Percentiles rank a stretch among this genome's conserved stretches.
Conservation (phyloP, 179 eudicot species). For the Silene noctiflora region DNA sequence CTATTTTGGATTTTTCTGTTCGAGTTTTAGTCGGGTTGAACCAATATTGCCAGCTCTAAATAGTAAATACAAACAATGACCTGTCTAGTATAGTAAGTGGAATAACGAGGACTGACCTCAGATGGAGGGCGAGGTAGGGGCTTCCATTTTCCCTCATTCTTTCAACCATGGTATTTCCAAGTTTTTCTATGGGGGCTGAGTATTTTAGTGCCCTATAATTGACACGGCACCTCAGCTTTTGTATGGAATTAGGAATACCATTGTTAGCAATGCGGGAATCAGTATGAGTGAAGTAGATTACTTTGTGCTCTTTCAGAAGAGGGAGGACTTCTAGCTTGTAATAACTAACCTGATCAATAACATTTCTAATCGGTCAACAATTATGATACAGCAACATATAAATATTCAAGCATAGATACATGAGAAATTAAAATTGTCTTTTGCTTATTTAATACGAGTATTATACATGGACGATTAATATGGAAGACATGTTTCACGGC, state of each 20-base stretch:
- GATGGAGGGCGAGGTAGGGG: constrained; percentile 92
- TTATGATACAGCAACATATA: neutral
- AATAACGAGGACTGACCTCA: constrained; percentile 45
- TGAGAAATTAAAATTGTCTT: neutral
- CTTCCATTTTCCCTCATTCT: constrained; percentile 73
- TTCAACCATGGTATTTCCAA: constrained; percentile 68
- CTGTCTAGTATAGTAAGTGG: neutral
- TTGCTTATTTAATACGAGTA: neutral
- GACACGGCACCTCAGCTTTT: constrained; percentile 89
- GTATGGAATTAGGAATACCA: constrained; percentile 63
- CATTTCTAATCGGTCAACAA: constrained; percentile 11
- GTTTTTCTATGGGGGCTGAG: constrained; percentile 78
- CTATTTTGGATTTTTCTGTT: neutral
- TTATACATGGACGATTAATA: neutral
- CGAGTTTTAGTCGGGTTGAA: neutral
- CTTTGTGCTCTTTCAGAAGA: constrained; percentile 89
- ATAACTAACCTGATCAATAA: constrained; percentile 64
- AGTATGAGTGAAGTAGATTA: constrained; percentile 84
- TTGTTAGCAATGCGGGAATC: constrained; percentile 95
- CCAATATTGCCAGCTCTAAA: no score
- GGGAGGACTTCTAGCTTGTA: constrained; percentile 81
- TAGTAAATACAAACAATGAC: neutral
- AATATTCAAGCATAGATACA: neutral
- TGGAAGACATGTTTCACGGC: neutral
- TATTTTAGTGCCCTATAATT: constrained; percentile 84